Evolutionary conservation across 192 early-diverging fungal genomes (phyloP), one percentile per base, ranked within the genome.

Genomic region (Borealophlyctis nickersoniae): DNA sequence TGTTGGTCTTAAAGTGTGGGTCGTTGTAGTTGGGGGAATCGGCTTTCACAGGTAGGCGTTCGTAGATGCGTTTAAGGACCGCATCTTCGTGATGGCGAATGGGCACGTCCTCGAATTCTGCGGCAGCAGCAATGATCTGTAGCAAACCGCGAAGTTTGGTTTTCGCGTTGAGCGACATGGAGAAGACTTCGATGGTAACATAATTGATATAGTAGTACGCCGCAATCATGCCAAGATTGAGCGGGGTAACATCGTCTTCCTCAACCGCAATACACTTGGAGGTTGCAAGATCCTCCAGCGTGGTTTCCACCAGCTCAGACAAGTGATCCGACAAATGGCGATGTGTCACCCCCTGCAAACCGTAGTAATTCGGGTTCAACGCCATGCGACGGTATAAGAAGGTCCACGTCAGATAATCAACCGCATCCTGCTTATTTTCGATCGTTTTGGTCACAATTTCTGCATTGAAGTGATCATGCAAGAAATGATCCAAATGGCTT

Each of bases 361-460:
- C 89, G 63, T 73, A 73, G 77, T 94, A 99, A 70, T 98, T 98
- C 7, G 97, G 97, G 73, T 99, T 99, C 69, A 93, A 83, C 9
- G 89, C 81, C 86, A 99, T 86, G 27, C 97, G 87, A 49, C 97
- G 89, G 80, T 98, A 99, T 56, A 98, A 68, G 78, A 98, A 92
- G 29, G 96, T 94, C 97, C 97, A 99, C 0, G 97, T 99, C 57
- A 99, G 75, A 59, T 98, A 99, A 60, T 99, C 97, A 0, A 99
- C 93, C 0, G 97, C 97, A 70, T 98, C 95, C 71, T 99, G 94
- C 81, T 96, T 98, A 73, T 89, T 95, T 70, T 90, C 88, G 48
- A 99, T 94, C 0, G 93, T 94, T 68, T 91, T 89, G 31, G 93
- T 94, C 0, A 93, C 94, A 63, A 97, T 87, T 66, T 98, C 97